phyloP scores from a whole-genome alignment of 257 asterid genomes.

The Gentiana straminea region DNA sequence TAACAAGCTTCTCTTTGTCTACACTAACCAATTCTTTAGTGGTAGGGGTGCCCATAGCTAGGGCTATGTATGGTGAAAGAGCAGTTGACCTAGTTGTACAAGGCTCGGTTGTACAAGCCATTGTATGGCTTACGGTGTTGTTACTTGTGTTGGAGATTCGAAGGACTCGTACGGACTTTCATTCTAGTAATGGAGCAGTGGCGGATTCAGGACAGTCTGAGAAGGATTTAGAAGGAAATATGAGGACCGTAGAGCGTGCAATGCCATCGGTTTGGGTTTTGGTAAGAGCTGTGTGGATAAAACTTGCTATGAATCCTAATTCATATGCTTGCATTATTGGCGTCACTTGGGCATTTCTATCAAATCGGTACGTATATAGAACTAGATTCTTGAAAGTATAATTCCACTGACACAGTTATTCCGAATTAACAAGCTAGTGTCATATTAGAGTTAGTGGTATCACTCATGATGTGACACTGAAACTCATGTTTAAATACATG shows the following conservation, averaged over 20 bases:
- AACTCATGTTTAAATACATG: too few relatives aligned
- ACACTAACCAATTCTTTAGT: constrained; percentile 45
- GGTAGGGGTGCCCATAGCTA: constrained; percentile 49
- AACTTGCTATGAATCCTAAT: constrained; percentile 28
- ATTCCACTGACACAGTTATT: too few relatives aligned
- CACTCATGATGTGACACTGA: too few relatives aligned
- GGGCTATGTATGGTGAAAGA: constrained; percentile 47
- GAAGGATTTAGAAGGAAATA: constrained; percentile 15
- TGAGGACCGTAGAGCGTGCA: background rate
- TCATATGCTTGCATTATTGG: constrained; percentile 28
- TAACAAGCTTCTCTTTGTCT: constrained; percentile 47
- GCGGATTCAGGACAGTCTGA: background rate
- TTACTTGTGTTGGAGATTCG: constrained; percentile 39
- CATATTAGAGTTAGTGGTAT: too few relatives aligned
- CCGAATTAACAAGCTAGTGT: too few relatives aligned
- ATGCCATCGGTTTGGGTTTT: constrained; percentile 14
- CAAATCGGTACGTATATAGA: constrained; percentile 12
- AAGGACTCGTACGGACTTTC: constrained; percentile 12
- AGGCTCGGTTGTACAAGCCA: constrained; percentile 34
- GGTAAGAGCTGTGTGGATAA: constrained; percentile 20
- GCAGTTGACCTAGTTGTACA: constrained; percentile 49
- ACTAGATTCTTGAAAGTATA: too few relatives aligned
- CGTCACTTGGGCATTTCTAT: constrained; percentile 25
- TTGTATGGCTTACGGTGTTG: constrained; percentile 39
- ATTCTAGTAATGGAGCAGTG: background rate